Evolutionary conservation across 176 grass and related monocot genomes (phyloP).

Genomic region (Ananas comosus): DNA sequence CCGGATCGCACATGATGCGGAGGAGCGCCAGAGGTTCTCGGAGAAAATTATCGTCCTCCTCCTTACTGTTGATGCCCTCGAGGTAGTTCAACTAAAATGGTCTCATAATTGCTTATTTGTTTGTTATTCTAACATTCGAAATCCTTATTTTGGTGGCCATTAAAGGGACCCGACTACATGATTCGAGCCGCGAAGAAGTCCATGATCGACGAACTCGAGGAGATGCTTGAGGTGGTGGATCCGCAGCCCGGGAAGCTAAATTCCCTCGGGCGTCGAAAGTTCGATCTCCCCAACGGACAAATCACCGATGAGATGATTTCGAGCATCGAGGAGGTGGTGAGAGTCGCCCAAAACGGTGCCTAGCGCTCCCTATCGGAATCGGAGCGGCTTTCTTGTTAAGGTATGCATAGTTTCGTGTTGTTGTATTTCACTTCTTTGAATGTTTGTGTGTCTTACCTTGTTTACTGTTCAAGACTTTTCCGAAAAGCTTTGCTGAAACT

Average conservation of each 20-base stretch:
- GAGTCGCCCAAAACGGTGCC: slow-evolving; percentile 39
- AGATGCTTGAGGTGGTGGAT: slow-evolving; percentile 73
- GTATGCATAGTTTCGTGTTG: too few relatives aligned
- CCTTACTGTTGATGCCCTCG: slow-evolving; percentile 61
- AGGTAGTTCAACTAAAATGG: slow-evolving; percentile 34
- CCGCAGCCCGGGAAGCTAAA: slow-evolving; percentile 54
- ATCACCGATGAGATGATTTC: slow-evolving; percentile 31
- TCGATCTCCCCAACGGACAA: slow-evolving; percentile 53
- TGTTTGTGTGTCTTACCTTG: too few relatives aligned
- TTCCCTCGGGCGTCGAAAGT: slow-evolving; percentile 42
- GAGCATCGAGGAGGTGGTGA: slow-evolving; percentile 30
- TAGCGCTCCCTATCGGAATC: background rate
- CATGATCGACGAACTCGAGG: slow-evolving; percentile 78
- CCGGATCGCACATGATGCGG: slow-evolving; percentile 25
- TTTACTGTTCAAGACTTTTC: too few relatives aligned
- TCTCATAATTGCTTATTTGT: background rate
- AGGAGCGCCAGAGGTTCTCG: slow-evolving; percentile 63
- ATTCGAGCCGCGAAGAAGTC: slow-evolving; percentile 68
- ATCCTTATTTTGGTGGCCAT: background rate
- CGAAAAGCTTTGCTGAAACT: too few relatives aligned
- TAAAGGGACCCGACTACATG: slow-evolving; percentile 83
- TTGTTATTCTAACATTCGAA: background rate
- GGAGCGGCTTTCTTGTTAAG: too few relatives aligned
- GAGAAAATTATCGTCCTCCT: slow-evolving; percentile 93
- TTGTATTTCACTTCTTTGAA: too few relatives aligned